Evolutionary conservation across 108 stramenopile genomes (phyloP).

Genomic region (Nannochloropsis salina): DNA sequence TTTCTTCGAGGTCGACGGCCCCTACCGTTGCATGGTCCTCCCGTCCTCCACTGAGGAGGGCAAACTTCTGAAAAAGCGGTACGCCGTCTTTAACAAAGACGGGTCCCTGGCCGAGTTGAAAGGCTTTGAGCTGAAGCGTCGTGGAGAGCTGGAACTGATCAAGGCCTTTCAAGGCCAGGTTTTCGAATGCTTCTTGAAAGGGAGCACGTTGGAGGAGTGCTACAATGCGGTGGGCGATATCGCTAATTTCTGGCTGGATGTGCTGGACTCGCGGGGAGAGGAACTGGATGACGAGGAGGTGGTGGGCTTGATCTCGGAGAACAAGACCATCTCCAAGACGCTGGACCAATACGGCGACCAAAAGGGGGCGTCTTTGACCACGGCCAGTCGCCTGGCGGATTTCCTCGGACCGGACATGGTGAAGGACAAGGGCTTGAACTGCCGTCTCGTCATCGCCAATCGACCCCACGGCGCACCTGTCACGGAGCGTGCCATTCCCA

Average conservation of each 20-base stretch:
- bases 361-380: slow-evolving; percentile 94
- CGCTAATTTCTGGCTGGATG: slow-evolving; percentile 98
- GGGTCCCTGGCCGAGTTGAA: slow-evolving; percentile 97
- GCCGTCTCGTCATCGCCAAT: slow-evolving; percentile 91
- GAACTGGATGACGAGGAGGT: slow-evolving; percentile 88
- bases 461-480: slow-evolving; percentile 90
- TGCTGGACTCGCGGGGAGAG: slow-evolving; percentile 84
- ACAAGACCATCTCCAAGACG: slow-evolving; percentile 91
- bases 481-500: slow-evolving; percentile 90
- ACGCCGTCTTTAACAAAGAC: slow-evolving; percentile 99
- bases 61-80: slow-evolving; percentile 94
- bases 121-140: slow-evolving; percentile 97
- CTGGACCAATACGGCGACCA: slow-evolving; percentile 94
- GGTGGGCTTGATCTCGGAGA: slow-evolving; percentile 92
- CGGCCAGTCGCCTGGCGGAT: slow-evolving; percentile 89
- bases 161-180: slow-evolving; percentile 89
- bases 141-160: slow-evolving; percentile 97
- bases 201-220: slow-evolving; percentile 74
- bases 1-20: slow-evolving; percentile 99
- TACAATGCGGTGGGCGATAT: slow-evolving; percentile 89
- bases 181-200: slow-evolving; percentile 89
- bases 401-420: slow-evolving; percentile 96
- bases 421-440: slow-evolving; percentile 94
- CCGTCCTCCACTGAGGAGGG: slow-evolving; percentile 98
- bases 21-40: slow-evolving; percentile 92